phyloP scores from a whole-genome alignment of 805 yeast species.

The Brettanomyces sp. region DNA sequence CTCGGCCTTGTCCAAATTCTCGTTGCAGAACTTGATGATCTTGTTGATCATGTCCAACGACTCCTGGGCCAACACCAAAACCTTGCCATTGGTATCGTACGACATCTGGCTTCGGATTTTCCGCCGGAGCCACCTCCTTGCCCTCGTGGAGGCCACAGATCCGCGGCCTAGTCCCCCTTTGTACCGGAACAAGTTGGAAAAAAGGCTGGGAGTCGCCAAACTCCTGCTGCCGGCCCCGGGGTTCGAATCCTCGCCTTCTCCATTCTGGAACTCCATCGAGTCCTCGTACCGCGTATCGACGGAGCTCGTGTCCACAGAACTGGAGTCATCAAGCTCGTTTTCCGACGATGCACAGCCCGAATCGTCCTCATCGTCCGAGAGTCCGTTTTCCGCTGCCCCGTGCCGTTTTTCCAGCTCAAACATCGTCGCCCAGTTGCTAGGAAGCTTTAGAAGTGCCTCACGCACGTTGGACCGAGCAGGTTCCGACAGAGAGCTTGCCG shows the following conservation, averaged over 20 bases:
- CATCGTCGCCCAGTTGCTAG: constrained; percentile 54
- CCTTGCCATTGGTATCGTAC: constrained; percentile 53
- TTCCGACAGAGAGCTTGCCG: constrained; percentile 66
- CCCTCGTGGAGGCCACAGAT: constrained; percentile 4
- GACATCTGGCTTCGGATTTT: constrained; percentile 20
- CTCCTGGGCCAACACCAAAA: constrained; percentile 78
- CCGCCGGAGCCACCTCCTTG: constrained; percentile 19
- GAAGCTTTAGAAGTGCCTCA: constrained; percentile 66
- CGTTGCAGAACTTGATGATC: constrained; percentile 76
- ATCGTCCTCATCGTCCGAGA: constrained; percentile 13
- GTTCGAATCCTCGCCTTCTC: no score
- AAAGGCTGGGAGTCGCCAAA: constrained; percentile 17
- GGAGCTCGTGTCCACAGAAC: constrained; percentile 8
- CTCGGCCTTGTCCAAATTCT: constrained; percentile 78
- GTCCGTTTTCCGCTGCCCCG: constrained; percentile 8
- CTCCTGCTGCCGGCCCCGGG: neutral
- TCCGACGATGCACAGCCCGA: constrained; percentile 8
- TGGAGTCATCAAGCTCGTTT: constrained; percentile 9
- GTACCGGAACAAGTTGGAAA: constrained; percentile 22
- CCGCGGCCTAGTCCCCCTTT: constrained; percentile 7
- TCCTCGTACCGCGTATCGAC: constrained; percentile 14
- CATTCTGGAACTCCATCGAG: neutral
- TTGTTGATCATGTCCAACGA: constrained; percentile 79
- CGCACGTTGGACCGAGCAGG: constrained; percentile 76
- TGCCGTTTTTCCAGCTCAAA: constrained; percentile 13